phyloP scores from a whole-genome alignment of 2,329 filamentous ascomycete genomes.

The Clonostachys rhizophaga region DNA sequence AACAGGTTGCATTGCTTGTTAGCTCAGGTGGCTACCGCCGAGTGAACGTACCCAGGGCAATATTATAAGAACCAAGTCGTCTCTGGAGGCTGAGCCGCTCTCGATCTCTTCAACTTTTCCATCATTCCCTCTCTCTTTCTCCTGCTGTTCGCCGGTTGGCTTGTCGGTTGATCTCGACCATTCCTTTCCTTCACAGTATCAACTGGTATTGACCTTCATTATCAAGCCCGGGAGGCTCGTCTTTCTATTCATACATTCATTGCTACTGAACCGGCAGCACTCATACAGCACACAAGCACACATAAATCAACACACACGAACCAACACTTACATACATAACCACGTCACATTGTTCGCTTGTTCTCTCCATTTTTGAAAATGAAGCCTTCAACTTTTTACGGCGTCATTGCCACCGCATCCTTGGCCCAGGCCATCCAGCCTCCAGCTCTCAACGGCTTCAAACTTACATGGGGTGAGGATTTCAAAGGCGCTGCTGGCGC shows the following conservation, averaged over 20 bases:
- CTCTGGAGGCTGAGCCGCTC: too few relatives aligned
- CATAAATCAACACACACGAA: background rate
- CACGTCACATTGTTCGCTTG: background rate
- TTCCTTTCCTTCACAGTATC: constrained; percentile 1
- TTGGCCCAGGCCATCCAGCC: constrained; percentile 24
- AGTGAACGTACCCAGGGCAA: too few relatives aligned
- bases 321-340: background rate
- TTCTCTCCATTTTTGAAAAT: constrained; percentile 9
- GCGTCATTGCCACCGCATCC: constrained; percentile 12
- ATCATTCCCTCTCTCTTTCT: too few relatives aligned
- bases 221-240: background rate
- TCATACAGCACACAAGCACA: background rate
- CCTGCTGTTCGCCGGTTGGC: too few relatives aligned
- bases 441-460: constrained; percentile 33
- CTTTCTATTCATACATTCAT: background rate
- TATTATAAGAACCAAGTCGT: too few relatives aligned
- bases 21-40: too few relatives aligned
- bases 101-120: too few relatives aligned
- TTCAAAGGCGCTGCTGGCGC: constrained; percentile 34
- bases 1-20: too few relatives aligned
- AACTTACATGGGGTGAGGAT: constrained; percentile 36
- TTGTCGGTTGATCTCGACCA: background rate
- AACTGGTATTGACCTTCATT: background rate
- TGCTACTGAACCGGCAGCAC: background rate
- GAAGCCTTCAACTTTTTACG: constrained; percentile 11